Evolutionary conservation across 2,329 filamentous ascomycete species (phyloP).

Genomic region (Ophioceras dolichostomum): DNA sequence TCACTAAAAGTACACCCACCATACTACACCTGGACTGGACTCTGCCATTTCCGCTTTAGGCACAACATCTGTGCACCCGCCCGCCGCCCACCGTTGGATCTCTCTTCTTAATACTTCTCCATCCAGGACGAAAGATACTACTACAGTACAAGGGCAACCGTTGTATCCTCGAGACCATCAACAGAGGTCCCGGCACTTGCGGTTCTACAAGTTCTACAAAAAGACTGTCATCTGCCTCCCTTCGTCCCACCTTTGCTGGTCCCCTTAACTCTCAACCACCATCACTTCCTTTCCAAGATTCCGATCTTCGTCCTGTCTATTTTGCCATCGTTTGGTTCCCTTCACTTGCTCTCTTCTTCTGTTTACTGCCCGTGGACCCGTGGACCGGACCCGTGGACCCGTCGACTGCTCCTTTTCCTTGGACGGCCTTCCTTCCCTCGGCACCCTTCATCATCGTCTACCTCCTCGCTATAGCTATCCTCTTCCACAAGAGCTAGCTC

Average conservation of each 20-base stretch:
- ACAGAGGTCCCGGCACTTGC: conserved; percentile 3
- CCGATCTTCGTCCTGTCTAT: neutral
- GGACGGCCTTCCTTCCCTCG: neutral
- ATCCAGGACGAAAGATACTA: neutral
- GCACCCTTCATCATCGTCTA: neutral
- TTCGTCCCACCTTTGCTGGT: neutral
- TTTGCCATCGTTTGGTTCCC: neutral
- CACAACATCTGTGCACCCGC: conserved; percentile 2
- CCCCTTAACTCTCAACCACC: conserved; percentile 1
- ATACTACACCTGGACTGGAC: neutral
- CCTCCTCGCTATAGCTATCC: neutral
- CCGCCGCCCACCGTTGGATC: conserved; percentile 3
- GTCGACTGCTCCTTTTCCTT: too few species aligned
- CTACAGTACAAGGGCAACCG: too few species aligned
- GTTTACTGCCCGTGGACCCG: conserved; percentile 3
- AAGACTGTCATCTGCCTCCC: conserved; percentile 1
- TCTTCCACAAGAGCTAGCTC: neutral
- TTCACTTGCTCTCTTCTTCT: conserved; percentile 9
- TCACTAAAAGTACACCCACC: neutral
- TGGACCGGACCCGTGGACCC: too few species aligned
- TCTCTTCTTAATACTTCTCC: neutral
- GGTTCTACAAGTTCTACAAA: conserved; percentile 4
- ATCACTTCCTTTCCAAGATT: neutral
- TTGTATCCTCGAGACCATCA: too few species aligned
- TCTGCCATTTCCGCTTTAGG: neutral